These are phyloP conservation scores for Tricholoma saponaceum DNA, from an alignment of 768 basidiomycete species.

Conservation along the genomic window DNA sequence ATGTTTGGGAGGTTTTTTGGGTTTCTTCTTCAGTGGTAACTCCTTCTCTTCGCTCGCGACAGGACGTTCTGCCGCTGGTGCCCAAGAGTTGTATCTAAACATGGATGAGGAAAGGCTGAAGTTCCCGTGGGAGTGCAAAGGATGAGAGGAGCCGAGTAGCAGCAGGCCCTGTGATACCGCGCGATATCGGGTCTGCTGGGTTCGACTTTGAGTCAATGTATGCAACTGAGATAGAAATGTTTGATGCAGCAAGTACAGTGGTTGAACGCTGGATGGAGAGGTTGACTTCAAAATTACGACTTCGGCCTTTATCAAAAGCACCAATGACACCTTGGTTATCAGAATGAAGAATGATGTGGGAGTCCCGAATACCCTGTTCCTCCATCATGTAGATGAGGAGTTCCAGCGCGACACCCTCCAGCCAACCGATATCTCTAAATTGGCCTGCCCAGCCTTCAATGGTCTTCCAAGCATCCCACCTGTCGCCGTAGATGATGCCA, in stretches of 20 bases:
- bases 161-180: background rate
- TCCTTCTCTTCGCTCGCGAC: background rate
- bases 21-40: background rate
- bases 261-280: constrained; percentile 17
- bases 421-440: constrained; percentile 21
- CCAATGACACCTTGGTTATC: constrained; percentile 36
- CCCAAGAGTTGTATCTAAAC: background rate
- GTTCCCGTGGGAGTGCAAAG: background rate
- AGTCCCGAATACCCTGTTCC: constrained; percentile 3
- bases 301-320: constrained; percentile 25
- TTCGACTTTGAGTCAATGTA: constrained; percentile 18
- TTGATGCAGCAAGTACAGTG: background rate
- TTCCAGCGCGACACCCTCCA: constrained; percentile 21
- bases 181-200: constrained; percentile 14
- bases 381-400: constrained; percentile 15
- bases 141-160: background rate
- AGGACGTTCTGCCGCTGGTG: background rate
- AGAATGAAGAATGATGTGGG: constrained; percentile 21
- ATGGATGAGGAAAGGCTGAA: background rate
- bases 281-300: constrained; percentile 26
- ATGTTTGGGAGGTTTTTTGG: too few species aligned
- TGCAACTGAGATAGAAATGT: constrained; percentile 8
- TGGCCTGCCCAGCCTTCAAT: constrained; percentile 10
- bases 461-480: constrained; percentile 18
- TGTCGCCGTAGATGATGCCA: constrained; percentile 4